Conservation (phyloP, 208 protist species). For the Acanthamoeba rhysodes region DNA sequence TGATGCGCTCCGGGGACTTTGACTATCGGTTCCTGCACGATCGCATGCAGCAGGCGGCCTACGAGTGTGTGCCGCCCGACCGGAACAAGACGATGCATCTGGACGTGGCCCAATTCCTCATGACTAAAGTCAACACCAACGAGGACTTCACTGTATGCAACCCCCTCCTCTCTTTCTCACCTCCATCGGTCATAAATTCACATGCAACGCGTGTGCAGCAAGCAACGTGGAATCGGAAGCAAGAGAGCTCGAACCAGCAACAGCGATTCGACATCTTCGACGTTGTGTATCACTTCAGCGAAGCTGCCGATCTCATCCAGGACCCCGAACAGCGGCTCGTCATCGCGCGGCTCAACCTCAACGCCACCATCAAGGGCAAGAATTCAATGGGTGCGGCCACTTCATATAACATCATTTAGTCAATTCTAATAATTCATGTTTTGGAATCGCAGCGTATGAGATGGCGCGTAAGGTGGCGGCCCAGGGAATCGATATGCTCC, state of each 20-base stretch:
- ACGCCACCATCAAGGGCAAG: conserved; percentile 57
- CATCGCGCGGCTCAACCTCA: conserved; percentile 56
- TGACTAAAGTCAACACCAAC: conserved; percentile 41
- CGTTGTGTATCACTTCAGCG: conserved; percentile 57
- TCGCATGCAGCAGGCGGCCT: conserved; percentile 64
- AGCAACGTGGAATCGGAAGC: neutral
- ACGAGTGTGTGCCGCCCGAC: conserved; percentile 15
- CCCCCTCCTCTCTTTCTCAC: neutral
- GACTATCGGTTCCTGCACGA: conserved; percentile 72
- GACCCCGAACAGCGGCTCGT: conserved; percentile 23
- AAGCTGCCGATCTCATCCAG: conserved; percentile 7
- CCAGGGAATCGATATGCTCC: conserved; percentile 55
- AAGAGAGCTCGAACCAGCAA: neutral
- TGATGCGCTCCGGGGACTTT: conserved; percentile 58
- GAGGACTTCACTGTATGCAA: neutral
- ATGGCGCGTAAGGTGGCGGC: conserved; percentile 69
- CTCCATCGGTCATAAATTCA: neutral
- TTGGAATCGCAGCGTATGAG: neutral
- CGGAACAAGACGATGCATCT: conserved; percentile 50
- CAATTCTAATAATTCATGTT: too few species aligned
- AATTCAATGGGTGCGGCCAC: conserved; percentile 58
- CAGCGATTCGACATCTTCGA: conserved; percentile 62
- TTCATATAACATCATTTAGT: too few species aligned
- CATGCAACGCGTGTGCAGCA: neutral
- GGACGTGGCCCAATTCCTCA: conserved; percentile 39